Evolutionary conservation across 345 rosid genomes (phyloP).

Genomic region (Gossypium turneri): DNA sequence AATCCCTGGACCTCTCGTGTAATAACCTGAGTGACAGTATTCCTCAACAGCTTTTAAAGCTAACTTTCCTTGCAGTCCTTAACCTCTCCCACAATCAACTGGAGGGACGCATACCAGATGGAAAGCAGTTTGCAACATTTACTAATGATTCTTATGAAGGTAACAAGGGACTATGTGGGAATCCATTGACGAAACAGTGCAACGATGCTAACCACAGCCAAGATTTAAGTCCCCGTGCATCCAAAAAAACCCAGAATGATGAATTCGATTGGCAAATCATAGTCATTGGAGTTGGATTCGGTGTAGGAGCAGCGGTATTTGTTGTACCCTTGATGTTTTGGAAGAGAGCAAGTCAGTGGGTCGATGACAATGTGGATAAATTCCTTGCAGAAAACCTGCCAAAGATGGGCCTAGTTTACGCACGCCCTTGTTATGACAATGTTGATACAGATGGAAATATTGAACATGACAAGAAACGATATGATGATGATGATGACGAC

Average conservation of each 20-base stretch:
- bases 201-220: neutral
- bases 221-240: neutral
- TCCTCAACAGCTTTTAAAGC: conserved; percentile 21
- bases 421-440: conserved; percentile 26
- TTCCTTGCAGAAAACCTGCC: conserved; percentile 42
- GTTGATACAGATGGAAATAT: conserved; percentile 25
- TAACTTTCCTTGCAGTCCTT: conserved; percentile 30
- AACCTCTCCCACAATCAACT: conserved; percentile 36
- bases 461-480: conserved; percentile 20
- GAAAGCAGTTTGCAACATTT: conserved; percentile 30
- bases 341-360: conserved; percentile 28
- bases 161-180: conserved; percentile 30
- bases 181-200: conserved; percentile 11
- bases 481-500: conserved; percentile 13
- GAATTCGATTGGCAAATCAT: conserved; percentile 45
- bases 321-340: conserved; percentile 38
- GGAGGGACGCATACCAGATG: conserved; percentile 22
- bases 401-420: conserved; percentile 37
- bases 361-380: conserved; percentile 33
- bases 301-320: conserved; percentile 42
- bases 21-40: conserved; percentile 24
- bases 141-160: conserved; percentile 14
- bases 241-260: neutral
- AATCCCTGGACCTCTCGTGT: conserved; percentile 35
- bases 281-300: conserved; percentile 45